These are phyloP conservation scores for Copromyces sp. DNA, from an alignment of 495 filamentous ascomycete genomes.

Conservation along the genomic window DNA sequence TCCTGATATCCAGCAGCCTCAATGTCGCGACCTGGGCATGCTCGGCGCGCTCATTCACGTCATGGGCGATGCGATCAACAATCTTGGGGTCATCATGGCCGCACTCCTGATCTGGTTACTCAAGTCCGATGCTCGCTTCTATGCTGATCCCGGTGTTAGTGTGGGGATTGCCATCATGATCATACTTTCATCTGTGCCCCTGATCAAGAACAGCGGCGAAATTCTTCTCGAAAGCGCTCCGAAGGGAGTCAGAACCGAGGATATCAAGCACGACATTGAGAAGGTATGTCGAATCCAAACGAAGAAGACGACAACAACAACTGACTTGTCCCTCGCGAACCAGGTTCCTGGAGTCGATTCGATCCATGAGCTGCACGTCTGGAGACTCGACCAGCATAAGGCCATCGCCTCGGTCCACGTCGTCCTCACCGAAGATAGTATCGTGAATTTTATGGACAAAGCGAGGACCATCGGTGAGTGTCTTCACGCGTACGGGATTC, in stretches of 20 bases:
- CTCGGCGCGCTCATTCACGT: constrained; percentile 86
- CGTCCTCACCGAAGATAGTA: constrained; percentile 50
- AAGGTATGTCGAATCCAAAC: constrained; percentile 22
- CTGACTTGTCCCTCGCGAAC: background rate
- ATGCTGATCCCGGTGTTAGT: constrained; percentile 77
- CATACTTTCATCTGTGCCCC: constrained; percentile 70
- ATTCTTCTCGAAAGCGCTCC: constrained; percentile 88
- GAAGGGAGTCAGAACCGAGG: constrained; percentile 60
- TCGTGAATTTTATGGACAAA: constrained; percentile 66
- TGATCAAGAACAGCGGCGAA: constrained; percentile 77
- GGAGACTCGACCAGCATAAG: constrained; percentile 87
- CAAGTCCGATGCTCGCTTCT: constrained; percentile 39
- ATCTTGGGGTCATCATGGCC: constrained; percentile 81
- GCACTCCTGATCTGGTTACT: constrained; percentile 80
- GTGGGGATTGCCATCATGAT: constrained; percentile 84
- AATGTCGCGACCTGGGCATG: constrained; percentile 70
- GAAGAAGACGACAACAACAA: background rate
- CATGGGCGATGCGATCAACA: constrained; percentile 83
- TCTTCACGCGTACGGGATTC: constrained; percentile 87
- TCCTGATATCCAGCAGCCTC: constrained; percentile 12
- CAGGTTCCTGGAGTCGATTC: constrained; percentile 66
- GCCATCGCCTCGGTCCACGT: constrained; percentile 79
- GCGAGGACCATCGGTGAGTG: constrained; percentile 68
- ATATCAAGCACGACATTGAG: constrained; percentile 82
- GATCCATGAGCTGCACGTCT: constrained; percentile 88